Conservation (phyloP, 2,329 filamentous ascomycete genomes). For the Fusarium coffeatum region DNA sequence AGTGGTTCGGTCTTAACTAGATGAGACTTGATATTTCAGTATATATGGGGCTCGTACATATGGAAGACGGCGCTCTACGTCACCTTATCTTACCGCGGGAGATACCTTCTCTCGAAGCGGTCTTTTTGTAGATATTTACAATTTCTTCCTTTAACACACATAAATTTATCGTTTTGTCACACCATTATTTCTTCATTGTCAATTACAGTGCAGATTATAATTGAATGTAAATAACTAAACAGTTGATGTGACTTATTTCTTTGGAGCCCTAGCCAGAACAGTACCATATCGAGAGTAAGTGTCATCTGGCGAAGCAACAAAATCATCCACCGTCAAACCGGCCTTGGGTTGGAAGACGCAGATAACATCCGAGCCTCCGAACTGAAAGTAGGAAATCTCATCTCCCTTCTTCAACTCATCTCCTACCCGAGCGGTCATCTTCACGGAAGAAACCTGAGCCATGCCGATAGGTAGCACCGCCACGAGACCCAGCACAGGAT, state of each 20-base stretch:
- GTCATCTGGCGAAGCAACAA: constrained; percentile 1
- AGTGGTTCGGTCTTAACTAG: constrained; percentile 15
- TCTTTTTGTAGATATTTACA: background rate
- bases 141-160: background rate
- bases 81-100: background rate
- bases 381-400: constrained; percentile 16
- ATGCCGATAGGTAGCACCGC: constrained; percentile 4
- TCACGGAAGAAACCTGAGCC: constrained; percentile 4
- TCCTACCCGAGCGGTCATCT: background rate
- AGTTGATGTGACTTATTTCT: background rate
- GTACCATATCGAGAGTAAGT: constrained; percentile 21
- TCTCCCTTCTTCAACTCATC: constrained; percentile 7
- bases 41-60: background rate
- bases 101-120: background rate
- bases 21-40: background rate
- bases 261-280: background rate
- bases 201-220: fast-evolving
- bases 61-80: background rate
- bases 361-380: constrained; percentile 18
- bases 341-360: constrained; percentile 14
- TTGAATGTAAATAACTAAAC: background rate
- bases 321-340: background rate
- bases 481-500: constrained; percentile 4
- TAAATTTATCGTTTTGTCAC: background rate
- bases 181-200: fast-evolving